Base-by-base conservation (phyloP, 352 stramenopile species). In the Pilasporangium apinafurcum region DNA sequence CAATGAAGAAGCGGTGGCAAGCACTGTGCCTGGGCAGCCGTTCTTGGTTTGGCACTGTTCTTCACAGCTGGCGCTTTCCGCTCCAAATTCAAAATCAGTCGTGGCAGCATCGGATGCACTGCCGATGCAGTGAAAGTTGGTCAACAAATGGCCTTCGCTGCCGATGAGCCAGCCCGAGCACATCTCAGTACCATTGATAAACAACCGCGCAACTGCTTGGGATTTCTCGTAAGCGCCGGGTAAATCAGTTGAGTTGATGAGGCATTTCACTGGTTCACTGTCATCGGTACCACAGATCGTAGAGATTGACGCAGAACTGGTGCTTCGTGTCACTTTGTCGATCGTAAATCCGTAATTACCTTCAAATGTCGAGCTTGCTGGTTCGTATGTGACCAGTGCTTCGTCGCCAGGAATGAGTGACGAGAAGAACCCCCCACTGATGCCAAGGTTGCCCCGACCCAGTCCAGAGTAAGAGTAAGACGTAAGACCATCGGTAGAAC, bases 151-250 rank as follows among this genome's bases (percentile, higher is more conserved):
- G 5, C 63, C 63, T 34, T 65, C 53, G 29, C 55, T 69, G 39
- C 65, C 59, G 9, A 65, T 34, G 14, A 81, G 56, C 65, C 62
- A 77, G 27, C 62, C 62, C 4, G 68, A 73, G 56, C 64, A 81
- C 9, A 22, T 36, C 30, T 44, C 36, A 2, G 28, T 45, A 12
- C 60, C 53, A 25, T 49, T 56, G 18, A 77, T 56, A 22, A 56
- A 40, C 8, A 83, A 48, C 1, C 69, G 54, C 9, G 57, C 56
- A 5, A 83, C 63, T 1, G 65, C 54, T 10, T 58, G 52, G 7
- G 50, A 24, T 20, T 66, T 64, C 1, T 41, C 27, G 38, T 61
- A 63, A 17, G 61, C 56, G 0, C 37, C 28, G 0, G 54, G 49
- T 8, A 62, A 37, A 13, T 50, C 49, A 9, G 50, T 24, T 36